Conservation (phyloP, 225 moss, liverwort and hornwort genomes). For the Takakia lepidozioides region DNA sequence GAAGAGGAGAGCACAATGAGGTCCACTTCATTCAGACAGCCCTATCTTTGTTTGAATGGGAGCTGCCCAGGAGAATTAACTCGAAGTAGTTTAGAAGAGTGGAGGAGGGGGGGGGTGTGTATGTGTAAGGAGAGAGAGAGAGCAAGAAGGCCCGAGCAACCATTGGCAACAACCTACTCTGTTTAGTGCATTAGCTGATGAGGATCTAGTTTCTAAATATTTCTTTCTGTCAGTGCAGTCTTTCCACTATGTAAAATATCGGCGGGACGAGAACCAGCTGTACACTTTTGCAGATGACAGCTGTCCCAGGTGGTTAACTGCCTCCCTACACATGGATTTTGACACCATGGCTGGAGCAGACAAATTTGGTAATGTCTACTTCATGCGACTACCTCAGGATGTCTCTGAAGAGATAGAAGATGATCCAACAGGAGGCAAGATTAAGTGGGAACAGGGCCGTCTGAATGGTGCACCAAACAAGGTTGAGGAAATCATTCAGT, state of each 20-base stretch:
- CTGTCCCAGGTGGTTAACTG: slow-evolving; percentile 96
- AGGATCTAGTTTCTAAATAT: no score
- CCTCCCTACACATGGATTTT: slow-evolving; percentile 94
- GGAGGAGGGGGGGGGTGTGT: no score
- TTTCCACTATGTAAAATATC: slow-evolving; percentile 98
- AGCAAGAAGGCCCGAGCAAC: no score
- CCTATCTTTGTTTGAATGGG: no score
- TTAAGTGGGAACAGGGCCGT: slow-evolving; percentile 99
- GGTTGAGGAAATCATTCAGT: slow-evolving; percentile 97
- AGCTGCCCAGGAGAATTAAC: no score
- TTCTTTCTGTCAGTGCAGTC: slow-evolving; percentile 58
- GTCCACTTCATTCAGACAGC: no score
- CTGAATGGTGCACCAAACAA: slow-evolving; percentile 98
- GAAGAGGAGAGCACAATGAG: no score
- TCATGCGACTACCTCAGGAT: slow-evolving; percentile 97
- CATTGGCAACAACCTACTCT: no score
- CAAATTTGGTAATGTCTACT: slow-evolving; percentile 97
- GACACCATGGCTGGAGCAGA: slow-evolving; percentile 99
- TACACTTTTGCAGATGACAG: slow-evolving; percentile 99
- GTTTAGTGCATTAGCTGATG: no score
- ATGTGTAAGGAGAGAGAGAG: no score
- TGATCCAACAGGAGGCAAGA: slow-evolving; percentile 98
- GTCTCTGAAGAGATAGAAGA: slow-evolving; percentile 98
- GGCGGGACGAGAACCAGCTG: slow-evolving; percentile 93
- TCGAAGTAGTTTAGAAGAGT: no score